These are phyloP conservation scores for Coccomyxa sp. DNA, from an alignment of 139 green algal species.

Conservation along the genomic window DNA sequence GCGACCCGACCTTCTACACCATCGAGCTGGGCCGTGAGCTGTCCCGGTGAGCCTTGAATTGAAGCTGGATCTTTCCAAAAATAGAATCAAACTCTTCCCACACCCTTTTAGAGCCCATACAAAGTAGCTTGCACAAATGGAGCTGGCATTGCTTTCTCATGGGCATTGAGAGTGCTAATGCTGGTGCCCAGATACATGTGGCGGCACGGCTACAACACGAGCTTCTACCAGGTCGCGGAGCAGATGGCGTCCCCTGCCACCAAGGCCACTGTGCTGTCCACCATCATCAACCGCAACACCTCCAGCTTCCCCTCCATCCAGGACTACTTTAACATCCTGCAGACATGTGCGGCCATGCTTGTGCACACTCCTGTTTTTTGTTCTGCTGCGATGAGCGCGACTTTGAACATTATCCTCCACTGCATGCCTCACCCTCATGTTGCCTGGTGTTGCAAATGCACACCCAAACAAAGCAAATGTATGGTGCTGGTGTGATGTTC, in stretches of 20 bases:
- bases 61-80: not conserved
- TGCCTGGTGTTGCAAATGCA: too few species aligned
- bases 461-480: too few species aligned
- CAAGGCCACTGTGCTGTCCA: not conserved
- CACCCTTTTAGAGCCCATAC: too few species aligned
- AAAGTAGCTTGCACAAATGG: too few species aligned
- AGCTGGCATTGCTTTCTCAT: too few species aligned
- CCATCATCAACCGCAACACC: not conserved
- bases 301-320: not conserved
- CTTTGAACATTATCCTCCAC: too few species aligned
- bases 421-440: too few species aligned
- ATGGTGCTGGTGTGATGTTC: too few species aligned
- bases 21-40: not conserved
- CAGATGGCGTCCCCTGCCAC: not conserved
- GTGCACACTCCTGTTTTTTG: too few species aligned
- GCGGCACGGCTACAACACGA: not conserved
- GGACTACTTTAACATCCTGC: not conserved
- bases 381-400: too few species aligned
- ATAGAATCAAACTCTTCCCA: too few species aligned
- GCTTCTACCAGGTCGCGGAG: not conserved
- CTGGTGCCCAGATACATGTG: not conserved
- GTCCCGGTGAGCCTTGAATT: not conserved
- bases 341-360: not conserved
- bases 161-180: too few species aligned
- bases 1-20: not conserved